Evolutionary conservation across 1,284 basidiomycete species (phyloP), one percentile per base, ranked within the genome.

Genomic region (Bjerkandera adusta): DNA sequence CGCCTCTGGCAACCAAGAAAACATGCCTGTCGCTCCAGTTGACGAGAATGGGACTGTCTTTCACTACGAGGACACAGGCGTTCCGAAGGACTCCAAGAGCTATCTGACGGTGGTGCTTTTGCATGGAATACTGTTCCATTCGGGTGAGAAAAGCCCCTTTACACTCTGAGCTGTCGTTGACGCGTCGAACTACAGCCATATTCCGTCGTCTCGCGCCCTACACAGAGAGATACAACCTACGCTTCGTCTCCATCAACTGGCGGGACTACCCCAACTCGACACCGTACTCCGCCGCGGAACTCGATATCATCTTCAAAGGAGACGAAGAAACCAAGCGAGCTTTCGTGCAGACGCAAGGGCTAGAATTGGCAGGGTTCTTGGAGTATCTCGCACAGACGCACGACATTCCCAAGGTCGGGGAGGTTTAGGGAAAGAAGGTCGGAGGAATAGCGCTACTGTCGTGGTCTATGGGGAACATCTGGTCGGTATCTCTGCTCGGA

Each of bases 101-200:
- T 89, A 94, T 62, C 90, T 96, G 62, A 85, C 90, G 0, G 64
- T 95, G 21, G 96, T 97, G 72, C 69, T 95, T 50, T 84, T 93
- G 16, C 75, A 79, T 45, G 79, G 83, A 5, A 16, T 46, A 8
- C 29, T 48, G 6, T 54, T 49, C 35, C 51, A 57, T 21, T 40
- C 44, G 3, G 46, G 55, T 54, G 15, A 15, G 55, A 25, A 18
- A 8, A 32, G 15, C 24, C 21, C 11, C 38, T 92, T 92, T 43
- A 77, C 83, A 53, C 87, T 96, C 1, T 94, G 81, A 86, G 3
- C 25, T 12, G 20, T 26, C n/a, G 34, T 11, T 26, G 12, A 18
- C 6, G 35, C 27, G 8, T 16, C 43, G 8, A 47, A 35, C 18
- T 33, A 21, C 20, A 56, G 54, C 30, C 20, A 42, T 52, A 10